A percentile compares a stretch with the other conserved stretches of the same genome.
These are phyloP conservation scores for Vaccinium vitisidaea DNA, from an alignment of 148 eudicot genomes.

Conservation along the genomic window DNA sequence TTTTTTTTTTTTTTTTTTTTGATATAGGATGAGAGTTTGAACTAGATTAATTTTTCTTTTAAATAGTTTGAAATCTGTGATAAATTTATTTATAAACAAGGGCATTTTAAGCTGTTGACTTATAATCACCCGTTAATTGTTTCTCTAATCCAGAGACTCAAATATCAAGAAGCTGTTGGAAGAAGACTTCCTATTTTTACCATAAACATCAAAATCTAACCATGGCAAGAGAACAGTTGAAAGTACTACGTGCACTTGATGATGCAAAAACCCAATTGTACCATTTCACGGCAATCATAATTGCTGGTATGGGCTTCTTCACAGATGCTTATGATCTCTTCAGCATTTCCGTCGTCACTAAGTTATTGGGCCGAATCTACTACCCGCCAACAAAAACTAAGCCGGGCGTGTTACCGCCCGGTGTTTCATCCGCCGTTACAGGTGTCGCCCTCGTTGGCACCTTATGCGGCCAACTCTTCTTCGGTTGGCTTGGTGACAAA, in stretches of 20 bases:
- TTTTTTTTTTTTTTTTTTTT: too few relatives aligned
- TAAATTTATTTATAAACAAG: too few relatives aligned
- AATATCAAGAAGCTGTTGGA: neutral
- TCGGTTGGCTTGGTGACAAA: constrained; percentile 65
- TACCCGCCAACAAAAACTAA: constrained; percentile 15
- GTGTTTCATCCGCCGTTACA: constrained; percentile 25
- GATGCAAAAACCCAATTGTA: constrained; percentile 35
- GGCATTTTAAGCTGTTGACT: neutral
- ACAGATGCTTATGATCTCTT: constrained; percentile 39
- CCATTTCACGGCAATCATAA: constrained; percentile 33
- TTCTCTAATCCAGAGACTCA: neutral
- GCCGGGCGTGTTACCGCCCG: constrained; percentile 30
- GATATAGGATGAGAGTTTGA: too few relatives aligned
- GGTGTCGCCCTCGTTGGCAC: constrained; percentile 44
- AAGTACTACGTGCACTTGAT: constrained; percentile 33
- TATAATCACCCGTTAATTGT: neutral
- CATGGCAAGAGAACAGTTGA: constrained; percentile 22
- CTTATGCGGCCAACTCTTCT: constrained; percentile 53
- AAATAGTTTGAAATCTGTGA: too few relatives aligned
- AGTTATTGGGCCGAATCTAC: constrained; percentile 37
- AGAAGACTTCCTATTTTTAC: neutral
- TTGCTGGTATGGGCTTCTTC: constrained; percentile 40
- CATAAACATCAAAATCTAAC: neutral
- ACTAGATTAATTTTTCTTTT: too few relatives aligned
- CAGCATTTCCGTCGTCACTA: constrained; percentile 32